Percentiles rank a stretch among this genome's conserved stretches.
phyloP scores from a whole-genome alignment of 1,139 yeast genomes.

The Geotrichum fermentans region DNA sequence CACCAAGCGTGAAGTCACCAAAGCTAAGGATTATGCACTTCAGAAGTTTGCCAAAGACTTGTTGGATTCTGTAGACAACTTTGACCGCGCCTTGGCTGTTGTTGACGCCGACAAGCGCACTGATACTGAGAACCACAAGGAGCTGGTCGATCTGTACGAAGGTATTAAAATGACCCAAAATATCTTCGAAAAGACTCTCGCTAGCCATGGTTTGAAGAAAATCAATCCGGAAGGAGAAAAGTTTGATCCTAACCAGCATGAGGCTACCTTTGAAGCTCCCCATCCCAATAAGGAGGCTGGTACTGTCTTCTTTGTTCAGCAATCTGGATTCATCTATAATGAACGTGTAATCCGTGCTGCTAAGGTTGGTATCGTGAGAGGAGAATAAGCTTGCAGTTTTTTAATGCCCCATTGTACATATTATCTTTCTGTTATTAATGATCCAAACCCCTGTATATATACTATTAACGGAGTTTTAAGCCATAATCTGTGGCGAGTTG shows the following conservation, averaged over 20 bases:
- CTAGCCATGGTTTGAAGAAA: constrained; percentile 73
- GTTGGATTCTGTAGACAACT: constrained; percentile 85
- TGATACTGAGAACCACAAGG: constrained; percentile 41
- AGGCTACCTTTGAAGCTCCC: constrained; percentile 85
- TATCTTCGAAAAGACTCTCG: constrained; percentile 79
- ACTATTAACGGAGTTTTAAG: constrained; percentile 54
- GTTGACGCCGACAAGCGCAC: constrained; percentile 53
- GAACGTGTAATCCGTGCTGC: constrained; percentile 92
- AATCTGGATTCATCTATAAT: constrained; percentile 80
- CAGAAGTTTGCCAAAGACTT: constrained; percentile 91
- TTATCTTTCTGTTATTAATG: constrained; percentile 12
- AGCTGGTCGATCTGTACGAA: constrained; percentile 71
- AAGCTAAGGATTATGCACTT: constrained; percentile 85
- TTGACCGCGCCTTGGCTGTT: constrained; percentile 78
- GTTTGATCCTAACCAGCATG: constrained; percentile 89
- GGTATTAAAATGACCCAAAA: constrained; percentile 91
- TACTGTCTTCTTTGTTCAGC: constrained; percentile 89
- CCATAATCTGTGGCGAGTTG: constrained; percentile 50
- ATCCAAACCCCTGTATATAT: constrained; percentile 18
- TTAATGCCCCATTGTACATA: constrained; percentile 1
- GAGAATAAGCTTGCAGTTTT: constrained; percentile 18
- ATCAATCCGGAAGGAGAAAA: constrained; percentile 77
- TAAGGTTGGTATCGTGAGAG: constrained; percentile 90
- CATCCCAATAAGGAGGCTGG: constrained; percentile 91
- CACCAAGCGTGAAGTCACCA: constrained; percentile 79